Conservation (phyloP, 1,139 yeast species). For the Hemisphaericaspora lyxosophila region DNA sequence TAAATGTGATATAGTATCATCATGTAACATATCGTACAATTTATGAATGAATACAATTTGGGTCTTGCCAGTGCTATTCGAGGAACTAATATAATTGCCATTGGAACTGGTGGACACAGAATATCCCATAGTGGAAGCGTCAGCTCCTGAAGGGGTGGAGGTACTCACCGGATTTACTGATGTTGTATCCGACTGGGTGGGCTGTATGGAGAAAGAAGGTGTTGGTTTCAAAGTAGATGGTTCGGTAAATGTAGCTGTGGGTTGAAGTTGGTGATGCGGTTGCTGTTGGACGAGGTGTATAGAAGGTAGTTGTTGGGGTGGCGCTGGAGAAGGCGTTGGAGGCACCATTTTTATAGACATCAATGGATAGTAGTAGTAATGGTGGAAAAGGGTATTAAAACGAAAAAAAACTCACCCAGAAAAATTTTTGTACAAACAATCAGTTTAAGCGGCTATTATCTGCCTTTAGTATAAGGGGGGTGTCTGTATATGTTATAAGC, state of each 20-base stretch:
- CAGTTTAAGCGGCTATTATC: too few relatives aligned
- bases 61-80: slow-evolving; percentile 26
- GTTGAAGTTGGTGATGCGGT: too few relatives aligned
- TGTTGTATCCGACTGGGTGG: not conserved
- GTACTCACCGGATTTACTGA: not conserved
- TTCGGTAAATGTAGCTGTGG: not conserved
- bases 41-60: slow-evolving; percentile 65
- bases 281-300: too few relatives aligned
- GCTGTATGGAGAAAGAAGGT: not conserved
- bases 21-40: slow-evolving; percentile 63
- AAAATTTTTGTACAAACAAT: not conserved
- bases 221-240: slow-evolving; percentile 1
- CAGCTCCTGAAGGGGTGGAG: slow-evolving; percentile 1
- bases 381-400: too few relatives aligned
- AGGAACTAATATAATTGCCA: not conserved
- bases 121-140: not conserved
- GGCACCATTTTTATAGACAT: slow-evolving; percentile 1
- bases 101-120: not conserved
- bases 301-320: not conserved
- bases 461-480: too few relatives aligned
- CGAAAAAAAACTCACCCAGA: not conserved
- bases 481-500: too few relatives aligned
- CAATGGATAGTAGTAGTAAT: not conserved
- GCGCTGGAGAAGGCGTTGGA: slow-evolving; percentile 1
- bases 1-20: slow-evolving; percentile 45